Percentiles rank a stretch among this genome's conserved stretches.
These are phyloP conservation scores for Tuctoria greenei DNA, from an alignment of 176 grass and related monocot species.

Conservation along the genomic window DNA sequence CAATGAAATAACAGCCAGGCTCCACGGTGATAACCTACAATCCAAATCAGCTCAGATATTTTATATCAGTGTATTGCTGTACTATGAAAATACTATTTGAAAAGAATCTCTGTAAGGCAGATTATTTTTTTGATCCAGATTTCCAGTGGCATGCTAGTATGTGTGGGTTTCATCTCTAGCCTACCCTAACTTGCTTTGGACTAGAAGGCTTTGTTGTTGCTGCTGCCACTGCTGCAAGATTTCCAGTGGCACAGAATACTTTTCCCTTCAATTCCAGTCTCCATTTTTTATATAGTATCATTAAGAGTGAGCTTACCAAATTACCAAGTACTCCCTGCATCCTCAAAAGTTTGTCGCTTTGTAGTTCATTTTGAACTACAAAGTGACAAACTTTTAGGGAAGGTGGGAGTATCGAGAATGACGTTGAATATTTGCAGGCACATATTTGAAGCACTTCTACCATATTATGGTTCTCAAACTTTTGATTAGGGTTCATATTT, in stretches of 20 bases:
- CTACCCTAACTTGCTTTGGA: too few relatives aligned
- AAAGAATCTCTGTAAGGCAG: neutral
- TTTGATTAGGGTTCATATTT: slow-evolving; percentile 1
- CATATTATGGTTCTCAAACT: slow-evolving; percentile 11
- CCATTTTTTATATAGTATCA: neutral
- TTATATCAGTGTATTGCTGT: slow-evolving; percentile 12
- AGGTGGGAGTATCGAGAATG: neutral
- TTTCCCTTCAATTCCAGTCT: slow-evolving; percentile 10
- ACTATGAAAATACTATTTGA: neutral
- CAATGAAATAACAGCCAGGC: slow-evolving; percentile 95
- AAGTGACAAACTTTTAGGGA: too few relatives aligned
- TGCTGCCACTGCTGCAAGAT: too few relatives aligned
- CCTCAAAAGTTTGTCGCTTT: too few relatives aligned
- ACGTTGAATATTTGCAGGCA: slow-evolving; percentile 21
- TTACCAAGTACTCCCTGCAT: too few relatives aligned
- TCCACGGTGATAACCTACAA: slow-evolving; percentile 95
- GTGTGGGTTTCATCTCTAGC: too few relatives aligned
- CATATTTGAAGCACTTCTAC: slow-evolving; percentile 1
- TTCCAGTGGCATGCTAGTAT: neutral
- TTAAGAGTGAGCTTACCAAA: slow-evolving; percentile 6
- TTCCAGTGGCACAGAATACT: neutral
- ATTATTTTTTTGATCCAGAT: slow-evolving; percentile 11
- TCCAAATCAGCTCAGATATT: slow-evolving; percentile 37
- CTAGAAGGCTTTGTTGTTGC: too few relatives aligned
- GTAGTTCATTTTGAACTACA: too few relatives aligned